phyloP scores from a whole-genome alignment of 2,329 filamentous ascomycete species.

The Aspergillus texensis region DNA sequence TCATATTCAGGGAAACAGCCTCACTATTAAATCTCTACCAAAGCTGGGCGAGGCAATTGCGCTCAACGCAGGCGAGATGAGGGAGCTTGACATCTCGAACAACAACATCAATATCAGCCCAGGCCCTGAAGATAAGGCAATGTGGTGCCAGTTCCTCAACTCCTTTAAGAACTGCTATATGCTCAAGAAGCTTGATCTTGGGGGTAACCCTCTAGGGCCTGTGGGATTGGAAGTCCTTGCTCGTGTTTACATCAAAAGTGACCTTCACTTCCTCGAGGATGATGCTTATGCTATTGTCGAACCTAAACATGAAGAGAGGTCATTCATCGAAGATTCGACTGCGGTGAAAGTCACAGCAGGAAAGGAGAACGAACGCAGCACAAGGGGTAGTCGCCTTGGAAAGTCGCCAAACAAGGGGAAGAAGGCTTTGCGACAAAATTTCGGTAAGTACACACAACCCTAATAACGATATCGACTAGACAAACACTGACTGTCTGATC shows the following conservation, averaged over 20 bases:
- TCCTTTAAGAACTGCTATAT: constrained; percentile 47
- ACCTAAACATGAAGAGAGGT: background rate
- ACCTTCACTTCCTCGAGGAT: constrained; percentile 35
- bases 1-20: constrained; percentile 47
- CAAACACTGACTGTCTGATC: constrained; percentile 6
- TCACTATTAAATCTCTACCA: constrained; percentile 46
- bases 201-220: constrained; percentile 46
- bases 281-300: constrained; percentile 26
- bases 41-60: constrained; percentile 46
- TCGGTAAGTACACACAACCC: constrained; percentile 8
- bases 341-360: constrained; percentile 14
- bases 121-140: constrained; percentile 36
- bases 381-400: constrained; percentile 11
- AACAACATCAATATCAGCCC: constrained; percentile 47
- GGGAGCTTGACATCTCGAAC: constrained; percentile 50
- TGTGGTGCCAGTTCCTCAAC: constrained; percentile 49
- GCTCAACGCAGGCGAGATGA: constrained; percentile 47
- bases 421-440: constrained; percentile 13
- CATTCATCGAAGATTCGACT: constrained; percentile 10
- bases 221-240: constrained; percentile 50
- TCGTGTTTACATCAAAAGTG: constrained; percentile 44
- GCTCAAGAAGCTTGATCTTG: constrained; percentile 50
- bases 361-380: constrained; percentile 21
- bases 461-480: background rate
- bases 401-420: constrained; percentile 22